These are phyloP conservation scores for Neurospora sp. DNA, from an alignment of 495 filamentous ascomycete species.

Conservation along the genomic window DNA sequence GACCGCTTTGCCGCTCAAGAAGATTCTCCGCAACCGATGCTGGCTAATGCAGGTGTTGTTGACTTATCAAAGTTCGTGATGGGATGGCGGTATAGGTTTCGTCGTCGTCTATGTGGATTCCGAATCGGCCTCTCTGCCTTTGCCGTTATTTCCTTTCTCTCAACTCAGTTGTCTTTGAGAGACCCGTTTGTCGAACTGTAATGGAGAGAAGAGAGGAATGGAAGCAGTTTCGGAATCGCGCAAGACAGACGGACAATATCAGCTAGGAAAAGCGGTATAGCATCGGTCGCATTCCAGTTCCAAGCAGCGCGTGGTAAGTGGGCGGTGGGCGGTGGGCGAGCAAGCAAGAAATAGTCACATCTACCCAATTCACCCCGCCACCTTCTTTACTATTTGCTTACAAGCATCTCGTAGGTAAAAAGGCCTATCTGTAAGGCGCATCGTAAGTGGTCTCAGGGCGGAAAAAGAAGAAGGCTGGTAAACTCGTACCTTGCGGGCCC, in stretches of 20 bases:
- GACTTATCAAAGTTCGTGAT: not conserved
- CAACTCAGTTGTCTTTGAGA: not conserved
- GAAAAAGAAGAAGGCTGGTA: not conserved
- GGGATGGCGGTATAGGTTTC: not conserved
- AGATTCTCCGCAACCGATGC: not conserved
- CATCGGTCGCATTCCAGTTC: not conserved
- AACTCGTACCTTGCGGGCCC: not conserved
- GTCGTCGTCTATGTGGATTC: not conserved
- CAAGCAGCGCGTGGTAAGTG: not conserved
- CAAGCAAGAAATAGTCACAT: not conserved
- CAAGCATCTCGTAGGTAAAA: not conserved
- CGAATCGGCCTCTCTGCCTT: conserved; percentile 7
- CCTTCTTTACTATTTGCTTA: not conserved
- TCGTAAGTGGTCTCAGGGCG: not conserved
- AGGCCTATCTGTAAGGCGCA: not conserved
- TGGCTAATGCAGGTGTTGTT: not conserved
- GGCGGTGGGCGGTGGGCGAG: not conserved
- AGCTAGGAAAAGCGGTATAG: not conserved
- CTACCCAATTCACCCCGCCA: not conserved
- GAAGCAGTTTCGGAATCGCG: not conserved
- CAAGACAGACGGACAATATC: not conserved
- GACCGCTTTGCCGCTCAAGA: not conserved
- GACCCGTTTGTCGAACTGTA: not conserved
- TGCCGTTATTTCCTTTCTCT: not conserved
- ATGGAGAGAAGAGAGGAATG: not conserved